Percentiles rank a stretch among this genome's conserved stretches.
Evolutionary conservation across 2,329 filamentous ascomycete species (phyloP).

Genomic region (Cladosporium sp.): DNA sequence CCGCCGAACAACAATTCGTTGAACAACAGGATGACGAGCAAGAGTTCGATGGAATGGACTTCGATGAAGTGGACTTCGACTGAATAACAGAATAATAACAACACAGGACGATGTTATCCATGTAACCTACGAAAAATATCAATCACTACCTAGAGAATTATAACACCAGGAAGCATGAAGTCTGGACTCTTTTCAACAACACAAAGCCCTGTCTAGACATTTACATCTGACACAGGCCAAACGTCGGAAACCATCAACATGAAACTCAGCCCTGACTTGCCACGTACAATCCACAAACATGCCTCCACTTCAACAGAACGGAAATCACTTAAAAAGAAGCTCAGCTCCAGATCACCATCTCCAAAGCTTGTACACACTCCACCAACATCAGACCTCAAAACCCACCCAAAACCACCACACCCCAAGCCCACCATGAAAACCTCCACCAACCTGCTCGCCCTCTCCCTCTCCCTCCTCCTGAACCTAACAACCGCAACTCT

Average conservation of each 20-base stretch:
- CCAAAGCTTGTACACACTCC: neutral
- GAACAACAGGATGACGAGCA: too few relatives aligned
- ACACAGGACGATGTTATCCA: too few relatives aligned
- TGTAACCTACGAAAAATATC: too few relatives aligned
- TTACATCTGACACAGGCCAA: neutral
- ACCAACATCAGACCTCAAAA: neutral
- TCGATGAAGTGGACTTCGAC: too few relatives aligned
- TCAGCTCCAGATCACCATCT: neutral
- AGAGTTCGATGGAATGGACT: too few relatives aligned
- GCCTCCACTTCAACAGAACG: neutral
- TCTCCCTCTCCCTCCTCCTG: slow-evolving; percentile 14
- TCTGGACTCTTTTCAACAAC: too few relatives aligned
- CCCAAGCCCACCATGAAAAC: neutral
- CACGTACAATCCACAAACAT: neutral
- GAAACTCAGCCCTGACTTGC: slow-evolving; percentile 3
- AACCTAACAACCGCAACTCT: slow-evolving; percentile 32
- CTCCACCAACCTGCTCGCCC: slow-evolving; percentile 13
- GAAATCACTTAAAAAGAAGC: neutral
- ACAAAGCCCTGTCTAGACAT: too few relatives aligned
- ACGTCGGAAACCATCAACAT: neutral
- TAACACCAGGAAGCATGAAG: too few relatives aligned
- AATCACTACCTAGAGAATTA: too few relatives aligned
- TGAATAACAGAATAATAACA: too few relatives aligned
- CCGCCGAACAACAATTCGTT: too few relatives aligned
- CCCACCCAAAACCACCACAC: neutral